Evolutionary conservation across 768 basidiomycete genomes (phyloP).

Genomic region (Coprinopsis strossmayeri): DNA sequence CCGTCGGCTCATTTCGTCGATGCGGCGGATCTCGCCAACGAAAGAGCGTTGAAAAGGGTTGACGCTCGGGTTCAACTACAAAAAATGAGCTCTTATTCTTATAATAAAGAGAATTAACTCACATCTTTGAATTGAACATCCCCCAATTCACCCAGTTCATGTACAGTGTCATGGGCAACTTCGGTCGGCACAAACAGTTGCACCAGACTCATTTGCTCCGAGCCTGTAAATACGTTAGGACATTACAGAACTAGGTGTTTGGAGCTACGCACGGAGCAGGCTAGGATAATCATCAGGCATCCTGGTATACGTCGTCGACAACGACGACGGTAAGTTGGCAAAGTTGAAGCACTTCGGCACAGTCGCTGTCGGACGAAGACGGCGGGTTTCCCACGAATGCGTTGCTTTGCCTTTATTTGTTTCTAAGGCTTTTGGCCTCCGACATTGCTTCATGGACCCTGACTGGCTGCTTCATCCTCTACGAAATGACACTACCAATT

Average conservation of each 20-base stretch:
- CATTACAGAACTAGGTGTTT: too few species aligned
- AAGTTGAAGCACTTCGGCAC: neutral
- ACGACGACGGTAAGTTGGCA: conserved; percentile 3
- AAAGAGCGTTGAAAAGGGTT: conserved; percentile 99
- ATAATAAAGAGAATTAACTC: conserved; percentile 18
- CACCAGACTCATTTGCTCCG: conserved; percentile 96
- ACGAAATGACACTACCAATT: conserved; percentile 5
- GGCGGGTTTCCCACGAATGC: neutral
- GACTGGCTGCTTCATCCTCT: neutral
- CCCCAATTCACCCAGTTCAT: conserved; percentile 91
- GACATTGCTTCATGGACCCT: too few species aligned
- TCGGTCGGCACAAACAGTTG: conserved; percentile 97
- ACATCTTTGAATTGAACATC: conserved; percentile 98
- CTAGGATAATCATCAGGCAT: conserved; percentile 84
- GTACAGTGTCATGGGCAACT: conserved; percentile 94
- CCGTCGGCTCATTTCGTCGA: conserved; percentile 95
- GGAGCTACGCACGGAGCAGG: conserved; percentile 74
- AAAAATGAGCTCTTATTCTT: neutral
- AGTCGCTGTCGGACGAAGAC: neutral
- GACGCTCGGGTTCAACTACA: conserved; percentile 90
- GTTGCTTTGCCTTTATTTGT: neutral
- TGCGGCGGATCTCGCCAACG: conserved; percentile 89
- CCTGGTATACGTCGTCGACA: neutral
- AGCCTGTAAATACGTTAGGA: conserved; percentile 45
- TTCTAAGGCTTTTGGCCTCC: neutral